Base-by-base conservation (phyloP, 805 yeast genomes). In the Nakazawaea siamensis region DNA sequence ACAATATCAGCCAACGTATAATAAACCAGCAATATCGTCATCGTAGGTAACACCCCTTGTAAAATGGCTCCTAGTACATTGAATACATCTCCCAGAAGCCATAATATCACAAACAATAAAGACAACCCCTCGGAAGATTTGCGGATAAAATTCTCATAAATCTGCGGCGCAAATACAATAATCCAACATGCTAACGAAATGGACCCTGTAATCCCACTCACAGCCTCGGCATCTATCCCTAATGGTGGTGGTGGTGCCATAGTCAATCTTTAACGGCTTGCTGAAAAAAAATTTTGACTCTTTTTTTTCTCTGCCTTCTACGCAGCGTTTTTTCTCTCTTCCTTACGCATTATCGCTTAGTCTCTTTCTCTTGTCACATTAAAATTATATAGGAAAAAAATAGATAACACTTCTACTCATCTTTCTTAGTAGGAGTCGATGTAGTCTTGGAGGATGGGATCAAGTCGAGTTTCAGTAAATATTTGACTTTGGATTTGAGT, bases 131-230 rank as follows among this genome's bases (percentile, higher is more conserved):
- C 97, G 5, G 95, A 77, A 24, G 87, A 76, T 55, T 84, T 79
- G 50, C 97, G 64, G 41, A 70, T 68, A 51, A 84, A 87, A 54
- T 88, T 90, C 52, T 92, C 97, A 56, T 86, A 88, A 29, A 92
- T 81, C 54, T 90, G 97, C 9, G 97, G 97, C 25, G 95, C 94
- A 65, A 92, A 90, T 13, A 90, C 98, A 32, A 92, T 88, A 40
- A 92, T 80, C 98, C 98, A 90, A 55, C 97, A 92, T 12, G 97
- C 95, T 31, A 90, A 73, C 14, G 97, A 90, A 24, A 92, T 86
- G 10, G 95, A 85, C 40, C 81, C 84, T 14, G 82, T 76, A 37
- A 83, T 80, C 5, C 90, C 92, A 49, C 86, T 76, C 14, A 82
- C 74, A 13, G 83, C 83, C 43, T 74, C 73, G 13, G 84, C 76